These are phyloP conservation scores for Sordariomycetes sp. DNA, from an alignment of 2,329 filamentous ascomycete species.

Conservation along the genomic window DNA sequence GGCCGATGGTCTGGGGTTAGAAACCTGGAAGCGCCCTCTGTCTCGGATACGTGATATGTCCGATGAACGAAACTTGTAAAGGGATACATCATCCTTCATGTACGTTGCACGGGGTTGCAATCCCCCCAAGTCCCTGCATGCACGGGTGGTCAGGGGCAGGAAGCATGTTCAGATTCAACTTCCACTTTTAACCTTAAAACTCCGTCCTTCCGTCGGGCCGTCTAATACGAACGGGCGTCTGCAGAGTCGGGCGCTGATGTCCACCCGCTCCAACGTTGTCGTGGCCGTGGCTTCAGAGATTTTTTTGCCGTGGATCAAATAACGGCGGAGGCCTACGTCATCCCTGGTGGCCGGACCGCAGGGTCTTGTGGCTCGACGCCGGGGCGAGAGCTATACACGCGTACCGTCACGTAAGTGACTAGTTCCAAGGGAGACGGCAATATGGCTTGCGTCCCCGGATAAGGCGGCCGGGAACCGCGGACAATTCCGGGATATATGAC, in stretches of 20 bases:
- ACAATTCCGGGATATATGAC: not conserved
- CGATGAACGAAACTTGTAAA: not conserved
- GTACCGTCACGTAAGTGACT: not conserved
- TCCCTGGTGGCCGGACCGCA: not conserved
- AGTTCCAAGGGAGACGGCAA: not conserved
- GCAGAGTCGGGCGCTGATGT: not conserved
- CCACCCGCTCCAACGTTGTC: not conserved
- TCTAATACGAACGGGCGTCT: not conserved
- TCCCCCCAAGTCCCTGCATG: too few species aligned
- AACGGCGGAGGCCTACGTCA: not conserved
- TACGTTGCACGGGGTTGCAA: too few species aligned
- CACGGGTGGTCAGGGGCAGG: too few species aligned
- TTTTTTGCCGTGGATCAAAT: too few species aligned
- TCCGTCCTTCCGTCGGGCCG: not conserved
- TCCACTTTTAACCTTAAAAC: too few species aligned
- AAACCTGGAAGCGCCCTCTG: not conserved
- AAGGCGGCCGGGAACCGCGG: not conserved
- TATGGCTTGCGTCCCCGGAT: not conserved
- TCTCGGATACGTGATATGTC: not conserved
- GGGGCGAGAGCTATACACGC: not conserved
- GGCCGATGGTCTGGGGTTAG: not conserved
- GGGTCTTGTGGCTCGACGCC: not conserved
- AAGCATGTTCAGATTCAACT: too few species aligned
- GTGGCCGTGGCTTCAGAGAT: too few species aligned
- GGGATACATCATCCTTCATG: not conserved